Base-by-base conservation (phyloP, 2,329 filamentous ascomycete species). In the Apiospora saccharicola region DNA sequence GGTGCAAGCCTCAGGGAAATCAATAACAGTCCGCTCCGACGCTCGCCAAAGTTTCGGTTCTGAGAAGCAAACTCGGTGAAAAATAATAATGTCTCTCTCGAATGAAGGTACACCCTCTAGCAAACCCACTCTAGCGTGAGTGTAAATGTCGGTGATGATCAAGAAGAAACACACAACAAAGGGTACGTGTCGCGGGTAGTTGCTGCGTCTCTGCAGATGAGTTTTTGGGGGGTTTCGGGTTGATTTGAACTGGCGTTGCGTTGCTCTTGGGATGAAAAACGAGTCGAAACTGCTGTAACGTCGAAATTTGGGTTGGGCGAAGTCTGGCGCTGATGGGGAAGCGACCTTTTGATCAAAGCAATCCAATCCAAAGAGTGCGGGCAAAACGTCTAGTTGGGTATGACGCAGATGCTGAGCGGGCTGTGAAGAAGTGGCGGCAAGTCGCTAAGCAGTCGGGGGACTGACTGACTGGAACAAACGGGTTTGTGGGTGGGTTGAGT, bases 1-100 rank as follows among this genome's bases (percentile, higher is more conserved):
- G 24, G 67, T 69, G 67, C 67, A 69, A 69, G 67, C 67, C 67
- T 69, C 67, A 30, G 24, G 47, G 37, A 30, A n/a, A n/a, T 49
- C 44, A 41, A 64, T n/a, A 41, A 64, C 57, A 64, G 34, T 64
- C 57, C 10, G 34, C 57, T 64, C 57, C 57, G 57, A 64, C 57
- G 57, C 57, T 64, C 57, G 57, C 57, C 57, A 64, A 64, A 64
- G 57, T 64, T 64, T 64, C 19, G 57, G 34, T 5, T n/a, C n/a
- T 41, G 57, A 19, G 57, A 64, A 64, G 57, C 34, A 64, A 64
- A 64, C 22, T 61, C 12, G 34, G 10, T 3, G 57, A 41, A 64
- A 64, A 41, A 64, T 34, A 64, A 41, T 24, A 41, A 61, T 37
- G 53, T 61, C 53, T 61, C 53, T 64, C 57, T 41, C 1, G 19